Conservation (phyloP, 2,329 filamentous ascomycete genomes). For the Macrophomina phaseolina region DNA sequence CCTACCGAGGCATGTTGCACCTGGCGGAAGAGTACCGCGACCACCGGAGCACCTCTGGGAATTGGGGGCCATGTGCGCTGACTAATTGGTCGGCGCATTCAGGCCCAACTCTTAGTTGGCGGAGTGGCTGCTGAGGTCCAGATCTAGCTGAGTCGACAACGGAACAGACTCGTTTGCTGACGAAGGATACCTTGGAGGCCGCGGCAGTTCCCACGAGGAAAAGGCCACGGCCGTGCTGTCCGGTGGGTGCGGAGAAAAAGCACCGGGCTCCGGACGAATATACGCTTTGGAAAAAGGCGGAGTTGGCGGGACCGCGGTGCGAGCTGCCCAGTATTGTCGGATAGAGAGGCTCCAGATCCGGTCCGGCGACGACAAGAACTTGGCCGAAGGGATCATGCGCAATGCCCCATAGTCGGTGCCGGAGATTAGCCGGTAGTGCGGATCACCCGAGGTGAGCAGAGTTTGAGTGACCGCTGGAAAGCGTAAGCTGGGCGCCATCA, state of each 20-base stretch:
- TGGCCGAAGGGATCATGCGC: neutral
- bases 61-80: too few relatives aligned
- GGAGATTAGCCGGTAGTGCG: neutral
- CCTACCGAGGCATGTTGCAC: too few relatives aligned
- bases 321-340: neutral
- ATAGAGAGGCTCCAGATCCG: slow-evolving; percentile 1
- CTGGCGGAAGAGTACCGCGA: too few relatives aligned
- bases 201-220: neutral
- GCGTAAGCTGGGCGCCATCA: neutral
- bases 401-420: neutral
- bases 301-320: slow-evolving; percentile 11
- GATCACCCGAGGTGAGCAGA: neutral
- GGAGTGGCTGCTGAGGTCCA: too few relatives aligned
- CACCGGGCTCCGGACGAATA: slow-evolving; percentile 12
- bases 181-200: neutral
- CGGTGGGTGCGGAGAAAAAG: slow-evolving; percentile 1
- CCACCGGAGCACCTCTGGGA: too few relatives aligned
- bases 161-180: too few relatives aligned
- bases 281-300: slow-evolving; percentile 17
- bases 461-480: neutral
- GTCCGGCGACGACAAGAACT: slow-evolving; percentile 2
- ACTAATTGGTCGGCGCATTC: too few relatives aligned
- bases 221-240: neutral
- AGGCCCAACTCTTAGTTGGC: too few relatives aligned
- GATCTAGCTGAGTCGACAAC: too few relatives aligned